These are phyloP conservation scores for Myriosclerotinia curreyana DNA, from an alignment of 2,329 filamentous ascomycete genomes.

Conservation along the genomic window DNA sequence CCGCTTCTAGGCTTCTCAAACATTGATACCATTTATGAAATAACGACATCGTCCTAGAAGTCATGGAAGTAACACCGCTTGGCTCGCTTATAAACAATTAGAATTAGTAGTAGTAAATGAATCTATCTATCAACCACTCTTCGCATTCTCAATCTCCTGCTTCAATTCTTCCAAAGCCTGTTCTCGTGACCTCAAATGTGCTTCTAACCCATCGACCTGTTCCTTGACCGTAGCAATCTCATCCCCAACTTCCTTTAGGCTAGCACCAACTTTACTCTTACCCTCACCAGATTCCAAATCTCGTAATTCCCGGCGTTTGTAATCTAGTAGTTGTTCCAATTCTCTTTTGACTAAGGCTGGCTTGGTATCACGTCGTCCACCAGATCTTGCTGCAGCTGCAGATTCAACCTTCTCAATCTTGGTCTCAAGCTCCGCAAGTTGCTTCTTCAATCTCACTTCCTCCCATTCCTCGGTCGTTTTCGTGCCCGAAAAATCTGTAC, in stretches of 20 bases:
- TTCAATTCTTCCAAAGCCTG: slow-evolving; percentile 72
- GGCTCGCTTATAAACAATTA: slow-evolving; percentile 15
- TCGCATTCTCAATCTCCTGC: slow-evolving; percentile 84
- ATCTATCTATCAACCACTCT: slow-evolving; percentile 49
- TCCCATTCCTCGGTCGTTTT: slow-evolving; percentile 94
- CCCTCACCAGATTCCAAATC: slow-evolving; percentile 71
- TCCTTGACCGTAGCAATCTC: slow-evolving; percentile 89
- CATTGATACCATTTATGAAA: not conserved
- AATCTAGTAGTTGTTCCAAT: slow-evolving; percentile 89
- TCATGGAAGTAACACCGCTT: slow-evolving; percentile 12
- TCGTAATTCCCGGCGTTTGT: slow-evolving; percentile 78
- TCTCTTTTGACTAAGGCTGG: slow-evolving; percentile 92
- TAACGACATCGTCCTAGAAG: not conserved
- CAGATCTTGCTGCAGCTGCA: slow-evolving; percentile 61
- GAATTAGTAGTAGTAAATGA: slow-evolving; percentile 20
- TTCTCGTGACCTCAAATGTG: slow-evolving; percentile 74
- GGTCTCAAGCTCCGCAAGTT: slow-evolving; percentile 82
- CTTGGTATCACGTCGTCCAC: slow-evolving; percentile 69
- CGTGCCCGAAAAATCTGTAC: slow-evolving; percentile 84
- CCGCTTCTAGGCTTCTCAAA: not conserved
- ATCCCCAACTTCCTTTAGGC: slow-evolving; percentile 73
- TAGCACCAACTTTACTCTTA: slow-evolving; percentile 65
- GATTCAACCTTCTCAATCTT: slow-evolving; percentile 83
- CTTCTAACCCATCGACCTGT: slow-evolving; percentile 87
- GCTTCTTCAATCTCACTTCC: slow-evolving; percentile 90